phyloP scores from a whole-genome alignment of 495 filamentous ascomycete species.

The Parachaetomium inaequale region DNA sequence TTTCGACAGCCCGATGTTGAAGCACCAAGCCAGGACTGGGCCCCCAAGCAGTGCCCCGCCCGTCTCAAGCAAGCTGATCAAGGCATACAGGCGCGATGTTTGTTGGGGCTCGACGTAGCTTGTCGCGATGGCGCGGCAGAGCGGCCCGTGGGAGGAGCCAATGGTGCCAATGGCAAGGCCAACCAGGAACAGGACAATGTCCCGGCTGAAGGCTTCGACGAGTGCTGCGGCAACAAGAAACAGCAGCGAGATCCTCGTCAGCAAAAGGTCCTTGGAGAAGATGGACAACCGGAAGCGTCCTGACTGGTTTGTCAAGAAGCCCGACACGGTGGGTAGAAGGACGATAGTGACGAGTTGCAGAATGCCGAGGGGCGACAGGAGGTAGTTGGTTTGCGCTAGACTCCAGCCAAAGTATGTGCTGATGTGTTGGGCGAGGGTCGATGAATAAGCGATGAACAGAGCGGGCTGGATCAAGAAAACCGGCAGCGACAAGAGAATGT shows the following conservation, averaged over 20 bases:
- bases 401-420: slow-evolving; percentile 56
- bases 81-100: slow-evolving; percentile 54
- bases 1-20: slow-evolving; percentile 48
- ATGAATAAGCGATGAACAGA: slow-evolving; percentile 48
- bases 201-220: slow-evolving; percentile 33
- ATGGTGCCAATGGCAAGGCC: slow-evolving; percentile 52
- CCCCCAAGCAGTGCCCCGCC: slow-evolving; percentile 52
- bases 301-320: slow-evolving; percentile 31
- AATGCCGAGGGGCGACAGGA: slow-evolving; percentile 46
- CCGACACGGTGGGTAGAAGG: slow-evolving; percentile 43
- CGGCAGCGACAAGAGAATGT: slow-evolving; percentile 29
- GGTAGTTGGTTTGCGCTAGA: slow-evolving; percentile 52
- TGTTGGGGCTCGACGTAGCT: slow-evolving; percentile 51
- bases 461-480: slow-evolving; percentile 51
- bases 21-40: slow-evolving; percentile 51
- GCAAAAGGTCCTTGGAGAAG: slow-evolving; percentile 50
- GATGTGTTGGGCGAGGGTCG: slow-evolving; percentile 52
- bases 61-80: slow-evolving; percentile 56
- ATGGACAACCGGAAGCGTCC: slow-evolving; percentile 33
- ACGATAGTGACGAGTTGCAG: slow-evolving; percentile 53
- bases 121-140: slow-evolving; percentile 49
- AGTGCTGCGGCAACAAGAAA: slow-evolving; percentile 36
- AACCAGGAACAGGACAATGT: slow-evolving; percentile 52
- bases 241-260: slow-evolving; percentile 47
- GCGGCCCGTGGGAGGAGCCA: slow-evolving; percentile 47